Evolutionary conservation across 164 flowering plant genomes (phyloP), one percentile per base, ranked within the genome.

Genomic region (Vitis cinerea): DNA sequence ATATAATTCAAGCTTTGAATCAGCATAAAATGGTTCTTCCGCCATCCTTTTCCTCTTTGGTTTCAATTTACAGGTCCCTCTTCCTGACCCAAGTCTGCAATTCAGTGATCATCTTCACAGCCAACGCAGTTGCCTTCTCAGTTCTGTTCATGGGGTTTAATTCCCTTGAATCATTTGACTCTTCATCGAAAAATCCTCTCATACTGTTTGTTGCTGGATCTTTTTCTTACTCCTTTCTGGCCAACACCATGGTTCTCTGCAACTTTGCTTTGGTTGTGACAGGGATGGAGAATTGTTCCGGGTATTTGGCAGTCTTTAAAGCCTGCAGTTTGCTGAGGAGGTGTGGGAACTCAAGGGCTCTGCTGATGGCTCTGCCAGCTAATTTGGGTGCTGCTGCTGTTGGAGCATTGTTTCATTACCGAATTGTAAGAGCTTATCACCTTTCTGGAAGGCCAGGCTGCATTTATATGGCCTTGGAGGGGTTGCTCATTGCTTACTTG

Each of bases 341-440:
- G 67, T 85, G 82, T 31, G 84, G 76, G 63, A 74, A 76, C 10
- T 75, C 85, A n/a, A 83, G 76, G 17, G 87, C 83, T 29, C 73
- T 88, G 0, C 58, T 78, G 1, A 67, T 88, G 64, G 83, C 80
- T 55, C 57, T 88, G 14, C 82, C 81, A 8, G 16, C 74, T 30
- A 84, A 82, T 69, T 51, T 86, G 11, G 77, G 81, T 27, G 67
- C 85, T 17, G 81, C 82, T n/a, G 83, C 82, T 23, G 52, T 85
- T 44, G 90, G 84, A 71, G 84, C 83, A 15, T 72, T 90, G 80
- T 88, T 88, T 44, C 78, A 77, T 8, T 80, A 71, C 74, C 62
- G 95, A 51, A 73, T 86, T 27, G 70, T 83, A 10, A 74, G 68
- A 63, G 71, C 67, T 51, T 80, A 75, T 69, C 56, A 54, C 49